These are phyloP conservation scores for Colletotrichum sp. DNA, from an alignment of 2,329 filamentous ascomycete species.

Conservation along the genomic window DNA sequence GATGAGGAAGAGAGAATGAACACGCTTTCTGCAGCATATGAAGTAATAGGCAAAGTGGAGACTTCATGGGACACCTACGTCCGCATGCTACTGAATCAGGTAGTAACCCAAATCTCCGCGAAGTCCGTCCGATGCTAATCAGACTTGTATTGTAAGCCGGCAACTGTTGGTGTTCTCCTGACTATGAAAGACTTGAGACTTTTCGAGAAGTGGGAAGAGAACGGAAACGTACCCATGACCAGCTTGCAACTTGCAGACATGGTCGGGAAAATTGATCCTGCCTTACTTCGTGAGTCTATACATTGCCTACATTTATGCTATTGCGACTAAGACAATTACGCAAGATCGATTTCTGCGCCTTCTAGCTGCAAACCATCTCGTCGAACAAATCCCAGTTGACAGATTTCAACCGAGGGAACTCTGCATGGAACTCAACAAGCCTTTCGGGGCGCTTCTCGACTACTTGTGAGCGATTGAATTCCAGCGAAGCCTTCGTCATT, in stretches of 20 bases:
- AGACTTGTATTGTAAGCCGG: neutral
- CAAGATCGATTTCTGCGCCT: neutral
- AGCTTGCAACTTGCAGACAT: neutral
- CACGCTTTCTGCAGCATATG: neutral
- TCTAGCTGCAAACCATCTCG: neutral
- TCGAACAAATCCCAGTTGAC: neutral
- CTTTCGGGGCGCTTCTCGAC: neutral
- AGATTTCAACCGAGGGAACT: neutral
- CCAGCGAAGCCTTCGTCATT: accelerated
- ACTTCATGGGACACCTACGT: neutral
- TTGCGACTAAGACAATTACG: neutral
- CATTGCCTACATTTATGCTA: neutral
- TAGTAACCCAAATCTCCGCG: neutral
- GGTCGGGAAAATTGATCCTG: neutral
- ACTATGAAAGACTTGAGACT: neutral
- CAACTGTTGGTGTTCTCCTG: neutral
- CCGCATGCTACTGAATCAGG: neutral
- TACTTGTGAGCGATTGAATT: neutral
- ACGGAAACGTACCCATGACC: slow-evolving; percentile 2
- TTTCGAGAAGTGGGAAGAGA: neutral
- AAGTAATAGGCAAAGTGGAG: neutral
- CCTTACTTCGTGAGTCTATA: neutral
- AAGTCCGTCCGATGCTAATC: neutral
- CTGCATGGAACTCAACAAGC: neutral
- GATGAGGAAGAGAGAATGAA: neutral